Conservation (phyloP, 129 eudicot genomes). For the Arctium lappa region DNA sequence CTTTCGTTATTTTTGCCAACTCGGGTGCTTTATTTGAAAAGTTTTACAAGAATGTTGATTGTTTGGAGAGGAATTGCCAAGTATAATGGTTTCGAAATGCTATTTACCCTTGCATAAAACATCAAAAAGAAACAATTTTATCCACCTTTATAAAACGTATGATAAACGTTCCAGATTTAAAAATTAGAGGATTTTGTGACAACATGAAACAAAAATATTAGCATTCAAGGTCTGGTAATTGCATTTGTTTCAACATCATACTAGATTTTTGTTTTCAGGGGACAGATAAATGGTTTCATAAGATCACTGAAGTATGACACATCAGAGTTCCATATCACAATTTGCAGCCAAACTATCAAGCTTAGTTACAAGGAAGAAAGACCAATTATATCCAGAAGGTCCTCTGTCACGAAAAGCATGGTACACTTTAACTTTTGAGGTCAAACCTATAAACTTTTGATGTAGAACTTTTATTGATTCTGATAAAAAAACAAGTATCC, state of each 20-base stretch:
- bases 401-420: not conserved
- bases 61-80: not conserved
- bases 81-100: conserved; percentile 5
- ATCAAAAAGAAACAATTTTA: not conserved
- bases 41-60: not conserved
- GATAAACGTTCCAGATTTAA: not conserved
- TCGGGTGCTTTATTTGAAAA: not conserved
- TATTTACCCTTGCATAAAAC: not conserved
- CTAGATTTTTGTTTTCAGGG: not conserved
- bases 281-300: conserved; percentile 5
- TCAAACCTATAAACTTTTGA: conserved; percentile 9
- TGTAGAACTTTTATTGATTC: not conserved
- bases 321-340: not conserved
- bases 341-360: conserved; percentile 10
- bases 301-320: not conserved
- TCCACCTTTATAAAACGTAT: not conserved
- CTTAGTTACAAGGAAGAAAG: conserved; percentile 3
- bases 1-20: not conserved
- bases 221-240: conserved; percentile 4
- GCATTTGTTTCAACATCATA: not conserved
- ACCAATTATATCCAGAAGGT: not conserved
- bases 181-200: not conserved
- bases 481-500: not conserved
- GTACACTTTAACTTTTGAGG: conserved; percentile 2
- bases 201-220: not conserved